Conservation (phyloP, 371 early-diverging fungal species). For the Mucor racemosus region DNA sequence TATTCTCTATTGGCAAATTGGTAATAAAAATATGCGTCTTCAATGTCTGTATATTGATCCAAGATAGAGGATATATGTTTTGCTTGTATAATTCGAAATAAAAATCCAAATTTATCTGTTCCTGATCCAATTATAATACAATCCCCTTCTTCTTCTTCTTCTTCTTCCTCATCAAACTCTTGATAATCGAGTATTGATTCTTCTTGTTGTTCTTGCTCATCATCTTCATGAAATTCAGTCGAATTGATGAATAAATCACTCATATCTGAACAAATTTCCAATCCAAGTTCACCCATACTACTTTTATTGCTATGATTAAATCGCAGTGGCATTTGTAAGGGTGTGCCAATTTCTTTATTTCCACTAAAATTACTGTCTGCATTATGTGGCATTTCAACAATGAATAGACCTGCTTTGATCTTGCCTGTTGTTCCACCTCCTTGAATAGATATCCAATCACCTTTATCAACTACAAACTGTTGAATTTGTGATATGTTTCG, state of each 20-base stretch:
- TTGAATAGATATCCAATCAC: conserved; percentile 33
- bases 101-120: conserved; percentile 17
- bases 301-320: conserved; percentile 2
- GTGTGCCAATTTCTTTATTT: conserved; percentile 30
- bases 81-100: conserved; percentile 23
- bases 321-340: conserved; percentile 25
- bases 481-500: conserved; percentile 34
- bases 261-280: conserved; percentile 32
- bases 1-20: conserved; percentile 18
- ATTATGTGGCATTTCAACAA: conserved; percentile 36
- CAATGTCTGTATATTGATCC: conserved; percentile 1
- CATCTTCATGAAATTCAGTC: neutral
- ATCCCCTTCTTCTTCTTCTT: conserved; percentile 7
- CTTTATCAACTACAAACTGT: conserved; percentile 48
- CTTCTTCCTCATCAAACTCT: conserved; percentile 6
- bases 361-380: conserved; percentile 6
- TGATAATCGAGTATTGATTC: conserved; percentile 10
- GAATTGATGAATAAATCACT: conserved; percentile 17
- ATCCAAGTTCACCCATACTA: conserved; percentile 19
- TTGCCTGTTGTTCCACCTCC: conserved; percentile 19
- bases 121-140: conserved; percentile 19
- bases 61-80: conserved; percentile 16
- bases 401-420: conserved; percentile 39
- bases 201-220: conserved; percentile 5
- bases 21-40: conserved; percentile 17